phyloP scores from a whole-genome alignment of 768 basidiomycete species.

The Trametes elegans region DNA sequence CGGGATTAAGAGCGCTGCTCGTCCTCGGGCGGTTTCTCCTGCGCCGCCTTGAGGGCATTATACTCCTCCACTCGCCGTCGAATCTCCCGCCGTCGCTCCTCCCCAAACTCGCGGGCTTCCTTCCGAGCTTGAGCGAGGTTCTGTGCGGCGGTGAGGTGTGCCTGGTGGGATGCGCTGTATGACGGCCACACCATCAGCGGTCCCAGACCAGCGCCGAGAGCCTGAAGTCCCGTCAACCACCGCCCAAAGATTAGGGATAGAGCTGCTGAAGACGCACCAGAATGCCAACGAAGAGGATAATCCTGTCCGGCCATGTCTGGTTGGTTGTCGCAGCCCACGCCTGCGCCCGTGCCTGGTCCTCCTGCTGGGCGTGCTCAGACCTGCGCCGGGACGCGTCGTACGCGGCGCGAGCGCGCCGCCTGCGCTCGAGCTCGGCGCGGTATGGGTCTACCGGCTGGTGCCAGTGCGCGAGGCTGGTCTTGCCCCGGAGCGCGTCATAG shows the following conservation, averaged over 20 bases:
- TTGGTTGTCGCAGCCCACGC: slow-evolving; percentile 36
- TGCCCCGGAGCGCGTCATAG: slow-evolving; percentile 55
- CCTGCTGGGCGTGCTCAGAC: too few species aligned
- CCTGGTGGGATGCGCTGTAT: slow-evolving; percentile 37
- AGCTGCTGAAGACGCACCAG: slow-evolving; percentile 36
- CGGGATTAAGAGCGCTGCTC: not conserved
- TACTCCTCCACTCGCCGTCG: slow-evolving; percentile 45
- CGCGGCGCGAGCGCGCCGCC: slow-evolving; percentile 34
- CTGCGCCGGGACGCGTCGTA: slow-evolving; percentile 36
- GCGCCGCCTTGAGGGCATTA: slow-evolving; percentile 17
- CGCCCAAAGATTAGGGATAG: not conserved
- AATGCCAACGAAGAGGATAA: slow-evolving; percentile 48
- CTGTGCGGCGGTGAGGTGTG: slow-evolving; percentile 49
- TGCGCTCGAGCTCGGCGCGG: slow-evolving; percentile 49
- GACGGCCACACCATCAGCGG: slow-evolving; percentile 40
- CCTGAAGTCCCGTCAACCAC: slow-evolving; percentile 28
- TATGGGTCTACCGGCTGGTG: slow-evolving; percentile 41
- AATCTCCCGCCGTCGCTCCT: slow-evolving; percentile 50
- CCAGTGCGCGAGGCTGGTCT: slow-evolving; percentile 24
- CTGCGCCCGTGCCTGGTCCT: slow-evolving; percentile 19
- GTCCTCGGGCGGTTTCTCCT: not conserved
- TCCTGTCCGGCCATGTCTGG: slow-evolving; percentile 50
- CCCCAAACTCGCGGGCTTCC: slow-evolving; percentile 56
- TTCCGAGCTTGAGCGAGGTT: slow-evolving; percentile 59
- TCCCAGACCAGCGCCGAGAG: slow-evolving; percentile 44